Conservation (phyloP, 208 protist genomes). For the Leishmania aethiopica region DNA sequence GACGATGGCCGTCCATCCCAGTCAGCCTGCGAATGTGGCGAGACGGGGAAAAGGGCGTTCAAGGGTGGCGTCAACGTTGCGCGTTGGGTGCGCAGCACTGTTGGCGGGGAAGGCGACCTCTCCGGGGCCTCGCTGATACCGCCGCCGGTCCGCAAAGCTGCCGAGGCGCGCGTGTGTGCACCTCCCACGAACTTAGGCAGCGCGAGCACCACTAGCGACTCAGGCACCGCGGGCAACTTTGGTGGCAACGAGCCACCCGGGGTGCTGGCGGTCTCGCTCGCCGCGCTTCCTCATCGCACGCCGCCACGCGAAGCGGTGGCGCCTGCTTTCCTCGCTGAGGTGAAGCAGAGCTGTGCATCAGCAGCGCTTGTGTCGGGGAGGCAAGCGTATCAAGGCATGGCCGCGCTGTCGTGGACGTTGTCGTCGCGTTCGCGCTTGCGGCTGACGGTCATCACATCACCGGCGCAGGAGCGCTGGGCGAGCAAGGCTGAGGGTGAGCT, state of each 20-base stretch:
- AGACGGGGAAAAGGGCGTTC: background rate
- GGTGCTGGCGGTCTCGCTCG: conserved; percentile 18
- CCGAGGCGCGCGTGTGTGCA: background rate
- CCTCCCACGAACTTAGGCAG: background rate
- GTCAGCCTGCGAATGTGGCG: background rate
- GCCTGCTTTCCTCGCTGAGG: conserved; percentile 5
- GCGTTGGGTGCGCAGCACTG: conserved; percentile 18
- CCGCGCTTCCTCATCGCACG: conserved; percentile 5
- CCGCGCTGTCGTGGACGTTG: background rate
- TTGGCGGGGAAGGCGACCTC: conserved; percentile 2
- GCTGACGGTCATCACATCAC: conserved; percentile 18
- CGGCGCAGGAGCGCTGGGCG: background rate
- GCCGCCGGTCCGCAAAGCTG: background rate
- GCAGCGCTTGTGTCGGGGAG: background rate
- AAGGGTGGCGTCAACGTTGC: conserved; percentile 26
- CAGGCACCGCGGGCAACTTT: background rate
- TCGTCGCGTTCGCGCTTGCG: conserved; percentile 3
- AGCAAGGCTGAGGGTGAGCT: background rate
- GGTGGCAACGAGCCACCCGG: background rate
- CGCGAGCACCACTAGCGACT: background rate
- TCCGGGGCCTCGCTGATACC: conserved; percentile 1
- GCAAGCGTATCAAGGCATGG: background rate
- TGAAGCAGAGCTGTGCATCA: background rate
- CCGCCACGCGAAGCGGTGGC: background rate
- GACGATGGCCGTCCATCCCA: background rate